Base-by-base conservation (phyloP, 306 rosid genomes). In the Cicer arietinum region DNA sequence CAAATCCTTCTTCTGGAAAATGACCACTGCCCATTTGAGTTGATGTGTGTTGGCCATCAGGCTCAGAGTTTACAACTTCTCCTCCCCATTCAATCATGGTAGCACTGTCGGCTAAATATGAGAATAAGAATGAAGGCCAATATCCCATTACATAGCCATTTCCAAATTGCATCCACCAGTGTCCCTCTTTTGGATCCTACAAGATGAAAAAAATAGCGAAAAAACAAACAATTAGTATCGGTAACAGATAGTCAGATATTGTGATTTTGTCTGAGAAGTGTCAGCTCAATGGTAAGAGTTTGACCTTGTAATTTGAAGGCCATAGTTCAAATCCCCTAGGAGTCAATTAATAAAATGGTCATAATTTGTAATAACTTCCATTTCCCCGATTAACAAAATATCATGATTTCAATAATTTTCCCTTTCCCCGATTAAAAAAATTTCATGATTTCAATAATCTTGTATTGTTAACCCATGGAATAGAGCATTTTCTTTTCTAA, bases 161-260 rank as follows among this genome's bases (percentile, higher is more conserved):
- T 6, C 99, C 99, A 67, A 95, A 95, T 73, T 95, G 97, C 99
- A 95, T 95, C 99, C 99, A 95, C 99, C 99, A 95, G 58, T 95
- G 99, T 64, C 99, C 99, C 84, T 95, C 89, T 69, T 84, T 88
- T 40, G 99, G 99, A 89, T 95, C 99, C 99, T 95, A 48, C 70
- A 79, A 7, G 10, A 5, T 14, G 16, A 14, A 30, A 68, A 67
- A 35, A 1, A 2, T 6, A 3, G 0, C 30, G 30, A 7, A 0
- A 54, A 41, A 10, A 12, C 1, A 13, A 20, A 44, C 10, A 8
- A 58, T 46, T 10, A 62, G 58, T 10, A 40, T 1, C 30, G 59
- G 41, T 7, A 79, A 22, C 62, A 60, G 48, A 62, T 52, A 64
- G 30, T 30, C 39, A 51, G 30, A 25, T 25, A 25, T 25, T 3